Conservation (phyloP, 495 filamentous ascomycete species). For the Neurospora sp. region DNA sequence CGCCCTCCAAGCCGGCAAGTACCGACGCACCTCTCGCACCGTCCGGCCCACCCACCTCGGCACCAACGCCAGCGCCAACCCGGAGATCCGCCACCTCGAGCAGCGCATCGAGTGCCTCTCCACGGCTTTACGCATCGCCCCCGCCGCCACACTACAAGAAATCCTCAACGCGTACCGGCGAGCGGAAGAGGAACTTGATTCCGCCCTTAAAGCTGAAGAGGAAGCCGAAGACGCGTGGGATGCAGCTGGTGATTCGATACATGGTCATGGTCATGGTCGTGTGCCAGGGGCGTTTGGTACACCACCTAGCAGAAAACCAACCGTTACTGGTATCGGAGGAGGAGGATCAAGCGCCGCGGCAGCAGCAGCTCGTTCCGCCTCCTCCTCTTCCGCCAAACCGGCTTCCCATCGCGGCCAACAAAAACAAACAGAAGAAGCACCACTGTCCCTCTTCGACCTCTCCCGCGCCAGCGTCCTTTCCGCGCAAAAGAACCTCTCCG, state of each 20-base stretch:
- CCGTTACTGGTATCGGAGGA: neutral
- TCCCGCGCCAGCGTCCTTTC: conserved; percentile 67
- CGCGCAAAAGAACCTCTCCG: conserved; percentile 46
- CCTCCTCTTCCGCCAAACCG: no score
- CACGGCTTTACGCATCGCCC: conserved; percentile 71
- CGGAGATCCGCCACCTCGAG: conserved; percentile 55
- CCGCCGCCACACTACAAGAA: conserved; percentile 66
- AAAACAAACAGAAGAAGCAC: conserved; percentile 81
- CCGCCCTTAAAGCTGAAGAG: conserved; percentile 56
- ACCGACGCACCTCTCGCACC: conserved; percentile 44
- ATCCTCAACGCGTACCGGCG: conserved; percentile 75
- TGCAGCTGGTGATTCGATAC: conserved; percentile 44
- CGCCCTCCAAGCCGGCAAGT: conserved; percentile 77
- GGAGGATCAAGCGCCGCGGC: conserved; percentile 7
- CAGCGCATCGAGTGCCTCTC: conserved; percentile 89
- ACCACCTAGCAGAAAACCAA: neutral
- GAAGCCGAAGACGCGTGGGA: conserved; percentile 69
- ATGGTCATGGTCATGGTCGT: conserved; percentile 43
- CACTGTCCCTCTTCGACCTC: conserved; percentile 90
- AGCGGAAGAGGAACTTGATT: conserved; percentile 76
- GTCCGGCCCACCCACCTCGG: conserved; percentile 41
- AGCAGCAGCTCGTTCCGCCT: conserved; percentile 4
- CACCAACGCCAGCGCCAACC: conserved; percentile 35
- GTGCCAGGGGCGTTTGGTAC: conserved; percentile 29
- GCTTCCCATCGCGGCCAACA: conserved; percentile 24